Conservation (phyloP, 1,284 basidiomycete genomes). For the Cystobasidiaceae sp. region DNA sequence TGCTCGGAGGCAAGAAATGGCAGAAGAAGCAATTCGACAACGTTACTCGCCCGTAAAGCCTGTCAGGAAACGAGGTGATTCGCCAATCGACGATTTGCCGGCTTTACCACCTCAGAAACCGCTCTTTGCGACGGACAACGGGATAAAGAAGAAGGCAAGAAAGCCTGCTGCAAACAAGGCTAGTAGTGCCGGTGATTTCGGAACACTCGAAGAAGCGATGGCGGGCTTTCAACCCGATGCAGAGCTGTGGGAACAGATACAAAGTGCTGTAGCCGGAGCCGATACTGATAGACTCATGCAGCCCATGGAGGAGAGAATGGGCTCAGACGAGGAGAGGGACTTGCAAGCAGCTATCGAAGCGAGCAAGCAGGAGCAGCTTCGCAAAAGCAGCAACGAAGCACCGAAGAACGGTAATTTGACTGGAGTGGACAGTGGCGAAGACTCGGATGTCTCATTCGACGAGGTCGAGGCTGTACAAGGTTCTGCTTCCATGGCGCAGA, state of each 20-base stretch:
- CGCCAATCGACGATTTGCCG: constrained; percentile 20
- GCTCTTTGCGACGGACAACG: constrained; percentile 32
- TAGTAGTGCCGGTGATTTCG: not conserved
- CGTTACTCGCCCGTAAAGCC: constrained; percentile 30
- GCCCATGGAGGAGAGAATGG: constrained; percentile 2
- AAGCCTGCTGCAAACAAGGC: not conserved
- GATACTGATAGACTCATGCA: not conserved
- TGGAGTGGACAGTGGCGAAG: constrained; percentile 32
- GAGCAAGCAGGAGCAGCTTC: constrained; percentile 28
- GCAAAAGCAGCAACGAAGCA: not conserved
- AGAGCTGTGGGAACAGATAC: not conserved
- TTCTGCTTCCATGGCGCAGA: no score
- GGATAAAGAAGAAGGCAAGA: no score
- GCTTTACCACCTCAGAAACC: constrained; percentile 19
- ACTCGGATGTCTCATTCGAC: constrained; percentile 25
- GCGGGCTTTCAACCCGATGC: not conserved
- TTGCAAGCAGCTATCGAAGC: constrained; percentile 38
- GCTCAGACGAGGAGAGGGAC: constrained; percentile 40
- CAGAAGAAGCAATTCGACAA: constrained; percentile 32
- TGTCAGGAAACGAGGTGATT: constrained; percentile 4
- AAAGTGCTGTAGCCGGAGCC: not conserved
- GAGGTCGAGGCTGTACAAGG: constrained; percentile 10
- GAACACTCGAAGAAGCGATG: no score
- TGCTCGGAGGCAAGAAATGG: constrained; percentile 17
- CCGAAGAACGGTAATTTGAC: constrained; percentile 31